Base-by-base conservation (phyloP, 2,329 filamentous ascomycete species). In the Coniella vitis region DNA sequence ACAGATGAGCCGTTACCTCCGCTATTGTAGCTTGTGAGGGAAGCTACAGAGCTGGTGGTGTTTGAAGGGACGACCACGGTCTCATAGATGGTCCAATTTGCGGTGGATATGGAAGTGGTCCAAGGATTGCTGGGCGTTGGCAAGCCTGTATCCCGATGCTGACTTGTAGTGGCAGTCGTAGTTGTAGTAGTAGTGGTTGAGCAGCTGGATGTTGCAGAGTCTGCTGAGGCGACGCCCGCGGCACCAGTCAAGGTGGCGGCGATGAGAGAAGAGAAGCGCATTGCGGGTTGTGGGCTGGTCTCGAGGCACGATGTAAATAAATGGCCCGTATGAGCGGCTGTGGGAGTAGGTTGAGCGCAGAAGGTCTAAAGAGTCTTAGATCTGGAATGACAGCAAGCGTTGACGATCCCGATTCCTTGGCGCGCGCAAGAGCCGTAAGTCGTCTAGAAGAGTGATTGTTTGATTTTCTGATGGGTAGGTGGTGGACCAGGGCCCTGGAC, bases 221-320 rank as follows among this genome's bases (percentile, higher is more conserved):
- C 41, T 14, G 47, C 47, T 12, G 41, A 42, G 36, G 32, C 47
- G 20, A 46, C 21, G 21, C 34, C 40, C 5, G 47, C 37, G 13
- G 47, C 50, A 35, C 51, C 32, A 4, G 20, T 31, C 43, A 38
- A 21, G 25, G 22, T n/a, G 44, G 20, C 39, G 51, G 44, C 43
- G 21, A 50, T 34, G 38, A 53, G 37, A 36, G 46, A 35, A 16
- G 39, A 37, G 21, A 43, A 31, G 36, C 47, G 51, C 51, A 53
- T 53, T 39, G 38, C 7, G 34, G 13, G 32, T 38, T 5, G 16
- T 20, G 20, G 25, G n/a, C n/a, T 29, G 5, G 25, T 29, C 5
- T 29, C 10, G 25, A 29, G 25, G 25, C 25, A 29, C 5, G 25
- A 5, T 29, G 25, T 10, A 29, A 29, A 29, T 5, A 29, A 10